Evolutionary conservation across 805 yeast genomes (phyloP).

Genomic region (Saccharomycopsis malanga): DNA sequence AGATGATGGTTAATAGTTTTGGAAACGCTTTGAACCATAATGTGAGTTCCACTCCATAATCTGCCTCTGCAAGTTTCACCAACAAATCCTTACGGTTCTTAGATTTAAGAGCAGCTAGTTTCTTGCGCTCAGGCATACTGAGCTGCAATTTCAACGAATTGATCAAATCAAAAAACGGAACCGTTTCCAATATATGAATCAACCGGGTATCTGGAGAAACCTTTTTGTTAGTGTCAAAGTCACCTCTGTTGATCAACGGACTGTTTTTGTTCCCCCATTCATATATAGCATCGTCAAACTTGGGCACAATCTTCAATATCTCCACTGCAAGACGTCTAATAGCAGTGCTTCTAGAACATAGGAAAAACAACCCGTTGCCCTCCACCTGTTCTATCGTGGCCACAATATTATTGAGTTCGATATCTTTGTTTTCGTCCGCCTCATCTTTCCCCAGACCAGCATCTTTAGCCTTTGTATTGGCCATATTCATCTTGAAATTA

Average conservation of each 20-base stretch:
- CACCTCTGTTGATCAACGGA: conserved; percentile 5
- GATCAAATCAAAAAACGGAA: conserved; percentile 61
- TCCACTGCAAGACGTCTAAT: conserved; percentile 70
- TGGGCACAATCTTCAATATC: conserved; percentile 70
- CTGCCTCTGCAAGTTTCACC: conserved; percentile 78
- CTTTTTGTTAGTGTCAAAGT: background rate
- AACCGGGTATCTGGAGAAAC: conserved; percentile 38
- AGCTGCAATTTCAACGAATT: conserved; percentile 40
- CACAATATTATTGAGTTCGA: conserved; percentile 71
- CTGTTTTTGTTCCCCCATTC: conserved; percentile 33
- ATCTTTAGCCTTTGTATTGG: conserved; percentile 22
- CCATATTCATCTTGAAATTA: conserved; percentile 19
- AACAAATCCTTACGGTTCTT: conserved; percentile 59
- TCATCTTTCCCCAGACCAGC: conserved; percentile 24
- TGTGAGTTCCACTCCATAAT: conserved; percentile 91
- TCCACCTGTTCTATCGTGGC: conserved; percentile 91
- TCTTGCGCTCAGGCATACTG: conserved; percentile 70
- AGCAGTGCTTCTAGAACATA: conserved; percentile 78
- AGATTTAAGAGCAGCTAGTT: conserved; percentile 55
- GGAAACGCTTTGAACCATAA: conserved; percentile 93
- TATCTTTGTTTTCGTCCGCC: conserved; percentile 19
- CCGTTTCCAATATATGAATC: conserved; percentile 66
- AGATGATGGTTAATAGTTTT: conserved; percentile 58
- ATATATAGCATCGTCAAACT: conserved; percentile 77
- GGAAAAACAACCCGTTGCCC: conserved; percentile 87